Evolutionary conservation across 345 rosid species (phyloP).

Genomic region (Eucalyptus globulus): DNA sequence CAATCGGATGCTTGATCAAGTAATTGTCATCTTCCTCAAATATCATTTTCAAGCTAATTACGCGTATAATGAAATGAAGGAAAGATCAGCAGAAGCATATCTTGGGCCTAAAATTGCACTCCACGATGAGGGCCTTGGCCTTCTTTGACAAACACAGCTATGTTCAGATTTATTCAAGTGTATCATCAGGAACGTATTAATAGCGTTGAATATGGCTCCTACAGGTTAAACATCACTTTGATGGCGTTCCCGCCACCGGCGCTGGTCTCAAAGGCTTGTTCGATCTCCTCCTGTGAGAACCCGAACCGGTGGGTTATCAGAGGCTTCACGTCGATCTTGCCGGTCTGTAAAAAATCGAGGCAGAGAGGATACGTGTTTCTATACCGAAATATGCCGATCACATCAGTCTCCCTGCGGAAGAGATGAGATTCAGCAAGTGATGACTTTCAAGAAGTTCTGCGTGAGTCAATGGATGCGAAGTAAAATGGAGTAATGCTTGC

Average conservation of each 20-base stretch:
- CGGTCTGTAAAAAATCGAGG: slow-evolving; percentile 58
- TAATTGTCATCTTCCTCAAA: background rate
- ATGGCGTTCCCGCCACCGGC: slow-evolving; percentile 78
- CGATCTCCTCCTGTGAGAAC: slow-evolving; percentile 80
- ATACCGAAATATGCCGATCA: slow-evolving; percentile 69
- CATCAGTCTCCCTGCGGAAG: slow-evolving; percentile 69
- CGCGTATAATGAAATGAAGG: background rate
- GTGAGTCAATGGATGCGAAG: background rate
- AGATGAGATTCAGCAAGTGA: background rate
- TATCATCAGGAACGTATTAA: background rate
- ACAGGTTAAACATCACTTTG: slow-evolving; percentile 88
- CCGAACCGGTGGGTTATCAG: slow-evolving; percentile 82
- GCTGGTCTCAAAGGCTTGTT: slow-evolving; percentile 81
- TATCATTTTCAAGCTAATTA: background rate
- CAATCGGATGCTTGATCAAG: background rate
- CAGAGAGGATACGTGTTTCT: slow-evolving; percentile 91
- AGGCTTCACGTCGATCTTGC: slow-evolving; percentile 82
- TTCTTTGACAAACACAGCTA: background rate
- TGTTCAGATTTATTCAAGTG: background rate
- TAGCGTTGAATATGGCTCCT: background rate
- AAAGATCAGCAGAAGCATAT: background rate
- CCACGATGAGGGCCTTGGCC: background rate
- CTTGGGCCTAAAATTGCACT: background rate
- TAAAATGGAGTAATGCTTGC: background rate
- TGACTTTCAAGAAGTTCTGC: background rate